Percentiles rank a stretch among this genome's conserved stretches.
Evolutionary conservation across 306 rosid species (phyloP).

Genomic region (Oemleria cerasiformis): DNA sequence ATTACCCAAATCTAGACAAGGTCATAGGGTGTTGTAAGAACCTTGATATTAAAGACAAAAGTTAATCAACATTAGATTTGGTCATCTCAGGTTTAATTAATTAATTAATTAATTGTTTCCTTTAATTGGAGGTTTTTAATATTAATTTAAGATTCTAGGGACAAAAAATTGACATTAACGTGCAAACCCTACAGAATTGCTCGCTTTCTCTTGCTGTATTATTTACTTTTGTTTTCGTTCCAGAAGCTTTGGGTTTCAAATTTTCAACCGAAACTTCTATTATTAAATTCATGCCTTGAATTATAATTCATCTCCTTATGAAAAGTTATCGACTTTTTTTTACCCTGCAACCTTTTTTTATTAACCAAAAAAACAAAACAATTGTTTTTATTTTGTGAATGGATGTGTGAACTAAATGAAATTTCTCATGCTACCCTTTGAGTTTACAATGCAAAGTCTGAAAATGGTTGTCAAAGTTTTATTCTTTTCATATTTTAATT

Average conservation of each 20-base stretch:
- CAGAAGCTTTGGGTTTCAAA: conserved; percentile 11
- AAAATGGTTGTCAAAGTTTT: not conserved
- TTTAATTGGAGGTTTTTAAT: not conserved
- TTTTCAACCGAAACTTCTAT: not conserved
- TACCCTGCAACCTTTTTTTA: not conserved
- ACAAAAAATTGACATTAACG: conserved; percentile 7
- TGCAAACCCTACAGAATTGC: not conserved
- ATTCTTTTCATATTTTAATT: not conserved
- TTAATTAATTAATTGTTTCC: not conserved
- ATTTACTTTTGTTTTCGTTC: not conserved
- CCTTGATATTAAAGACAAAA: not conserved
- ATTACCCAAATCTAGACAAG: not conserved
- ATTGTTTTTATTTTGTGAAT: not conserved
- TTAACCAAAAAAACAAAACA: too few species aligned
- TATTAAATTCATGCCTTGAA: conserved; percentile 18
- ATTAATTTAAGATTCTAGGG: not conserved
- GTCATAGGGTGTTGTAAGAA: not conserved
- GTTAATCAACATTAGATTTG: conserved; percentile 1
- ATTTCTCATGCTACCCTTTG: not conserved
- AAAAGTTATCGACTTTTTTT: not conserved
- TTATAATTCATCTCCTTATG: conserved; percentile 1
- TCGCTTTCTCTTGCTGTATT: not conserved
- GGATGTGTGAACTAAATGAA: not conserved
- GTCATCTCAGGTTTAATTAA: not conserved
- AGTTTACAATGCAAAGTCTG: conserved; percentile 1